Conservation (phyloP, 805 yeast species). For the Saturnispora sanitii region DNA sequence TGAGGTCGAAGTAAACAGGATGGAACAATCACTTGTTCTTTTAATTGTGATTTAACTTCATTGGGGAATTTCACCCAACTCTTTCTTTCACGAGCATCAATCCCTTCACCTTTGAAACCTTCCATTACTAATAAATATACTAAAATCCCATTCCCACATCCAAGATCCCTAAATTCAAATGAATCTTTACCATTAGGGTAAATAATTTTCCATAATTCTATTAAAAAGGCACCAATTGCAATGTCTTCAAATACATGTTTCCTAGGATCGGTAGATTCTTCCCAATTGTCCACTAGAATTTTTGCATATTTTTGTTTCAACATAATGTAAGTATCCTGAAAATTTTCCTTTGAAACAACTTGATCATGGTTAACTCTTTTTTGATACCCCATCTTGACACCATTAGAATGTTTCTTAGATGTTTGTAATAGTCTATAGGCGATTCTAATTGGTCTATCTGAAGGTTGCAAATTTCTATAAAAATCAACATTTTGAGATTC, state of each 20-base stretch:
- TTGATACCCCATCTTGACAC: conserved; percentile 75
- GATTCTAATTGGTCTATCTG: conserved; percentile 66
- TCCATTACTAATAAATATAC: conserved; percentile 68
- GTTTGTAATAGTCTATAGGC: conserved; percentile 75
- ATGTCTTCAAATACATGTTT: conserved; percentile 95
- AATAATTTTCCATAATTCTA: conserved; percentile 68
- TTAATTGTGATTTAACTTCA: conserved; percentile 45
- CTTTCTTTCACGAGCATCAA: conserved; percentile 83
- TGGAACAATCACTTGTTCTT: conserved; percentile 81
- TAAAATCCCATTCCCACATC: conserved; percentile 90
- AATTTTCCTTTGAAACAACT: conserved; percentile 71
- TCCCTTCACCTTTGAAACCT: conserved; percentile 75
- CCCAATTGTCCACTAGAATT: conserved; percentile 70
- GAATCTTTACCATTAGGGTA: conserved; percentile 27
- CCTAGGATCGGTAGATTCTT: conserved; percentile 88
- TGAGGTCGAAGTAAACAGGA: conserved; percentile 59
- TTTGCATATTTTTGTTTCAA: conserved; percentile 78
- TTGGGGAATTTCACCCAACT: conserved; percentile 75
- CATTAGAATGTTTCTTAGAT: conserved; percentile 72
- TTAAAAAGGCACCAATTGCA: conserved; percentile 88
- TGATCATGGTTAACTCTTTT: conserved; percentile 84
- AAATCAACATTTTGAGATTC: conserved; percentile 20
- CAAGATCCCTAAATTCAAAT: conserved; percentile 77
- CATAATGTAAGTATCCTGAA: conserved; percentile 72
- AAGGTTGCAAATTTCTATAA: conserved; percentile 29